Percentiles rank a stretch among this genome's conserved stretches.
phyloP scores from a whole-genome alignment of 1,284 basidiomycete species.

The Thecaphora thlaspeos region DNA sequence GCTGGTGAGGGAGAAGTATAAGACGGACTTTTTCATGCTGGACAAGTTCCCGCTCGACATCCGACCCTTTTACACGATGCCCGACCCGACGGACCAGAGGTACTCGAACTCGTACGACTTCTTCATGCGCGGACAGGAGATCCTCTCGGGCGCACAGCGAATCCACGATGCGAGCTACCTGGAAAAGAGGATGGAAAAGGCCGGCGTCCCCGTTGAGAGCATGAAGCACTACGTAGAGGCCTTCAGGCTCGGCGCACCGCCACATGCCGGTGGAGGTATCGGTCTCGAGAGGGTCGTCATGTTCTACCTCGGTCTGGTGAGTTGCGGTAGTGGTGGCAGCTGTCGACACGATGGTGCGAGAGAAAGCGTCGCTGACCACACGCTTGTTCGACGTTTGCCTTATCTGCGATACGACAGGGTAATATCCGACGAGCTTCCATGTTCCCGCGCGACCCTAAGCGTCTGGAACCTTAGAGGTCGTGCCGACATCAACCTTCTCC shows the following conservation, averaged over 20 bases:
- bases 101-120: constrained; percentile 99
- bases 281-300: constrained; percentile 89
- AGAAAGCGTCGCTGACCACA: too few relatives aligned
- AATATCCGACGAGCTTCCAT: constrained; percentile 91
- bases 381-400: constrained; percentile 57
- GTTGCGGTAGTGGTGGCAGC: too few relatives aligned
- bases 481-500: too few relatives aligned
- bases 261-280: constrained; percentile 67
- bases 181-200: constrained; percentile 73
- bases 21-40: constrained; percentile 57
- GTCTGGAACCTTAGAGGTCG: constrained; percentile 54
- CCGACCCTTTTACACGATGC: constrained; percentile 58
- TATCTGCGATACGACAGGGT: constrained; percentile 75
- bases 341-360: too few relatives aligned
- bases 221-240: constrained; percentile 91
- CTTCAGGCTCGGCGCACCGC: constrained; percentile 89
- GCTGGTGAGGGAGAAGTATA: constrained; percentile 55
- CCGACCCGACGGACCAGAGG: constrained; percentile 46
- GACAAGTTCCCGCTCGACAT: constrained; percentile 57
- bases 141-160: constrained; percentile 94
- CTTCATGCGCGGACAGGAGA: constrained; percentile 99
- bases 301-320: constrained; percentile 64
- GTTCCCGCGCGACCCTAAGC: constrained; percentile 71
- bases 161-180: constrained; percentile 86
- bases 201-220: constrained; percentile 73